A percentile compares a stretch with the other conserved stretches of the same genome.
Evolutionary conservation across 2,329 filamentous ascomycete species (phyloP).

Genomic region (Phoma sp.): DNA sequence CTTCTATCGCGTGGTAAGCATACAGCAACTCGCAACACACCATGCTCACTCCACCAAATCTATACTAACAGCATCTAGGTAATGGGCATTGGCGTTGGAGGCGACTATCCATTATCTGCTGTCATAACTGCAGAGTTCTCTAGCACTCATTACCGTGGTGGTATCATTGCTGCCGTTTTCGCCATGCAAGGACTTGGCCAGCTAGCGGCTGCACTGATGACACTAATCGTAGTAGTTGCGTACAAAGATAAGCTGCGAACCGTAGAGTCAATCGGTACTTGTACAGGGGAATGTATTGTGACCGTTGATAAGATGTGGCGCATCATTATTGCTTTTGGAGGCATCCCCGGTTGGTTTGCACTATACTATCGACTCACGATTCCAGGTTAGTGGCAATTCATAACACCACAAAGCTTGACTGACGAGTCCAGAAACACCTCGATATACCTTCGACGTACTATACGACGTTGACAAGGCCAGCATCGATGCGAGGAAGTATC

Average conservation of each 20-base stretch:
- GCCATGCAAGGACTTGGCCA: constrained; percentile 89
- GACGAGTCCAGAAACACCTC: constrained; percentile 70
- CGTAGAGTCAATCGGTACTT: constrained; percentile 62
- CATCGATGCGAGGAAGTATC: constrained; percentile 76
- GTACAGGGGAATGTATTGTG: constrained; percentile 68
- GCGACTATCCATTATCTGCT: constrained; percentile 72
- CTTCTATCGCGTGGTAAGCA: constrained; percentile 45
- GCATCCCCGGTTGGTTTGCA: constrained; percentile 79
- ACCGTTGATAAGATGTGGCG: constrained; percentile 92
- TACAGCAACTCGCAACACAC: background rate
- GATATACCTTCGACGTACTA: constrained; percentile 84
- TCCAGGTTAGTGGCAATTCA: constrained; percentile 52
- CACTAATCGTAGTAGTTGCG: constrained; percentile 74
- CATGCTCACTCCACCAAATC: too few relatives aligned
- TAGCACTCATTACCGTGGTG: constrained; percentile 83
- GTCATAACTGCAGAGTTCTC: constrained; percentile 90
- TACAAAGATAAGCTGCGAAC: constrained; percentile 70
- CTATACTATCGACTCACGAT: constrained; percentile 89
- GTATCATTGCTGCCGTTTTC: constrained; percentile 88
- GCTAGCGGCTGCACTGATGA: constrained; percentile 76
- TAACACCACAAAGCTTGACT: background rate
- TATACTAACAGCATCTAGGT: constrained; percentile 18
- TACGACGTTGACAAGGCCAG: constrained; percentile 70
- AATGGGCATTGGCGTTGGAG: constrained; percentile 48
- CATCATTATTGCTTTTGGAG: constrained; percentile 79